Evolutionary conservation across 345 rosid species (phyloP).

Genomic region (Camelina hispida): DNA sequence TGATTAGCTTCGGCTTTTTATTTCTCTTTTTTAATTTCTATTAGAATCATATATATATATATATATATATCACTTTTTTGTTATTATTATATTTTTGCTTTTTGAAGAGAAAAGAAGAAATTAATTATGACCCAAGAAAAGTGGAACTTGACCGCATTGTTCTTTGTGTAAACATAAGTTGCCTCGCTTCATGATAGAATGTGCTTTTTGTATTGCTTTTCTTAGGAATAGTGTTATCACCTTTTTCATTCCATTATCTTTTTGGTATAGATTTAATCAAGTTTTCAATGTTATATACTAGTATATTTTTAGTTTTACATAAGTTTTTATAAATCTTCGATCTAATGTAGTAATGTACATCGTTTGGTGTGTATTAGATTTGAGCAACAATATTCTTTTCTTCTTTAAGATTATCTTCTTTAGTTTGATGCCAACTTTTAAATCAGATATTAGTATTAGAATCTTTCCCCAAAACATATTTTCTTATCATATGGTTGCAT

Average conservation of each 20-base stretch:
- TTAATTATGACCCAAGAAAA: slow-evolving; percentile 42
- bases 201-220: slow-evolving; percentile 37
- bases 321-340: slow-evolving; percentile 2
- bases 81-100: slow-evolving; percentile 1
- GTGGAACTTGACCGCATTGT: slow-evolving; percentile 51
- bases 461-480: neutral
- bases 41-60: slow-evolving; percentile 18
- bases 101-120: slow-evolving; percentile 12
- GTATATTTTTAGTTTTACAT: neutral
- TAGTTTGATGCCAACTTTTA: neutral
- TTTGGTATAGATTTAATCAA: neutral
- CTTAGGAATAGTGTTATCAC: slow-evolving; percentile 21
- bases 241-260: slow-evolving; percentile 42
- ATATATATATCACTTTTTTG: slow-evolving; percentile 7
- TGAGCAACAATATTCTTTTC: neutral
- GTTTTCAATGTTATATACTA: too few species aligned
- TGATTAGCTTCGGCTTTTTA: slow-evolving; percentile 39
- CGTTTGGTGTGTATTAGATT: too few species aligned
- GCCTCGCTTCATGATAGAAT: slow-evolving; percentile 44
- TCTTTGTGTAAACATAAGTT: slow-evolving; percentile 47
- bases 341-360: too few species aligned
- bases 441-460: neutral
- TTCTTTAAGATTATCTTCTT: slow-evolving; percentile 13
- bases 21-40: slow-evolving; percentile 6
- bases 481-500: neutral